Evolutionary conservation across 1,284 basidiomycete genomes (phyloP).

Genomic region (Sphagnurus paluster): DNA sequence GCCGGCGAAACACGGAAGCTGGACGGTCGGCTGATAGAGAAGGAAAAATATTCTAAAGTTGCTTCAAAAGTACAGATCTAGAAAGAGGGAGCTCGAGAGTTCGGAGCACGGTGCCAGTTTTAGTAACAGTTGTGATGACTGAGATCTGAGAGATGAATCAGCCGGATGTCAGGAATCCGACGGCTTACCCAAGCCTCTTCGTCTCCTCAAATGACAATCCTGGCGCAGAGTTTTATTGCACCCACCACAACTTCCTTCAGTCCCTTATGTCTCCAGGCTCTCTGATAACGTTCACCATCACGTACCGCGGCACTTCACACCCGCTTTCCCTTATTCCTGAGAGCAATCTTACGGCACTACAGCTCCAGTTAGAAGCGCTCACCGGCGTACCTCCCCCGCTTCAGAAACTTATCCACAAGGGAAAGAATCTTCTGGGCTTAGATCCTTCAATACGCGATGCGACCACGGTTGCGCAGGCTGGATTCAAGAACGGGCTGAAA

Average conservation of each 20-base stretch:
- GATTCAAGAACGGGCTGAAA: constrained; percentile 62
- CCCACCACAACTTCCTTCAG: background rate
- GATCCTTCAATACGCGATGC: constrained; percentile 30
- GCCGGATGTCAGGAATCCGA: too few relatives aligned
- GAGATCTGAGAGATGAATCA: too few relatives aligned
- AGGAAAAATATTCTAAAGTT: too few relatives aligned
- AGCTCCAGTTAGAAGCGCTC: constrained; percentile 54
- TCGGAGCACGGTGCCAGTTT: too few relatives aligned
- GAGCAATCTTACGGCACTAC: constrained; percentile 47
- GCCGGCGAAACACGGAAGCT: too few relatives aligned
- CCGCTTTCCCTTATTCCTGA: constrained; percentile 45
- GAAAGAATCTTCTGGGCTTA: constrained; percentile 46
- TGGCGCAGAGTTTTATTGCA: background rate
- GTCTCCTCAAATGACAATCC: background rate
- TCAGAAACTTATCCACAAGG: constrained; percentile 74
- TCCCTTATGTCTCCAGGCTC: constrained; percentile 12
- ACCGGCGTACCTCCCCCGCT: constrained; percentile 61
- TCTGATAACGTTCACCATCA: constrained; percentile 36
- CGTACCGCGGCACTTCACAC: constrained; percentile 49
- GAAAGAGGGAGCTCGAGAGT: too few relatives aligned
- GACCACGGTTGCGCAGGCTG: constrained; percentile 48
- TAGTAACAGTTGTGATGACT: too few relatives aligned
- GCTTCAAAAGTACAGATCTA: too few relatives aligned
- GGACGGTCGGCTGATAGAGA: too few relatives aligned
- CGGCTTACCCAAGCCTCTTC: background rate